Evolutionary conservation across 1,284 basidiomycete genomes (phyloP), one percentile per base, ranked within the genome.

Genomic region (Ceratobasidium papillatum): DNA sequence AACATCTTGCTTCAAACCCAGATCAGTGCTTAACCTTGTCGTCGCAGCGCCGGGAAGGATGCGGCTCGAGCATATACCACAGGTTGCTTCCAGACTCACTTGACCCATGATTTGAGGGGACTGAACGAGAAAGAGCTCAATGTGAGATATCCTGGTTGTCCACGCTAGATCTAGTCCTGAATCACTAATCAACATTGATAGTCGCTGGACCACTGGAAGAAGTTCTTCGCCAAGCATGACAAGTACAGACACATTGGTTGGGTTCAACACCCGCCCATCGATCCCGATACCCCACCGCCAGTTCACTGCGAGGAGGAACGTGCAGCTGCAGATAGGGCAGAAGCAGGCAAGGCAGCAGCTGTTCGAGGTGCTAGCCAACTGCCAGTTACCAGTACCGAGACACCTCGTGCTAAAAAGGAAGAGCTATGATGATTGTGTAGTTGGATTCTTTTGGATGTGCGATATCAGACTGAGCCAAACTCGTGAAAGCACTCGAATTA

Each of bases 1-100:
- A 69, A 64, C 65, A 69, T 56, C 52, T 45, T 27, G 22, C 22
- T 43, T 49, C 11, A 5, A 45, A 9, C 12, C 25, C 25, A 19
- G 34, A 11, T 9, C 25, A 19, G 36, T 34, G 54, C 30, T 56
- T 45, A 58, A 45, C n/a, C 77, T 71, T 77, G 74, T 76, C 74
- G 77, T 77, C 78, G 56, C 80, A 95, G 94, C 85, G 90, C 94
- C 73, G 96, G 96, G 9, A 83, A 87, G 73, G 96, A 98, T 81
- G 95, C 94, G 14, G 93, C 94, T 36, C 85, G 96, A 78, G 92
- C 95, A 0, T 98, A 94, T 82, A 93, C 89, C 41, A 98, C 96
- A 0, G 95, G 95, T 4, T 98, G 96, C 82, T 98, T 98, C 85
- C 86, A 90, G 79, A 87, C 88, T 14, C 96, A 98, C 82, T 87